Evolutionary conservation across 768 basidiomycete genomes (phyloP).

Genomic region (Lactarius pseudohatsudake): DNA sequence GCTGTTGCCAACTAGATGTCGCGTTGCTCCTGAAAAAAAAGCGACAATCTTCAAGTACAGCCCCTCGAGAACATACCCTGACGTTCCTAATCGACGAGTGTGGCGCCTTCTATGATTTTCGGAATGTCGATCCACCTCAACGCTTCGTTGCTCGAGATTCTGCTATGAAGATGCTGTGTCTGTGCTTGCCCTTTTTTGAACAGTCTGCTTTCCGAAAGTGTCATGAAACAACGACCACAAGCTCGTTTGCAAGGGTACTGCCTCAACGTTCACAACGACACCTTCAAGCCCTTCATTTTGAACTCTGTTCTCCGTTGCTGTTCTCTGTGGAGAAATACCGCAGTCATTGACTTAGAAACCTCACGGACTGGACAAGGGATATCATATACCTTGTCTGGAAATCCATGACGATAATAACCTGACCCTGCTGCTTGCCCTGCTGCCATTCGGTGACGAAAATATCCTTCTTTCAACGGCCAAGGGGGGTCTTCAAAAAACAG

Average conservation of each 20-base stretch:
- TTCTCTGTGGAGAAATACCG: not conserved
- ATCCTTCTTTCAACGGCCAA: not conserved
- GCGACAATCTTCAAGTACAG: conserved; percentile 2
- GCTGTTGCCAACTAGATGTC: not conserved
- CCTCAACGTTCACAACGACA: not conserved
- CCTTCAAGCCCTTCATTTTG: not conserved
- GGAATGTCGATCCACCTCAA: not conserved
- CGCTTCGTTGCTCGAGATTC: not conserved
- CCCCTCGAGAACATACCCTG: not conserved
- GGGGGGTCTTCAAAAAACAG: not conserved
- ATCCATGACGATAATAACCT: not conserved
- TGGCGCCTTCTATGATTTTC: conserved; percentile 1
- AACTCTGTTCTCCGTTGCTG: not conserved
- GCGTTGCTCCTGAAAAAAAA: not conserved
- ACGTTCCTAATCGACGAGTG: not conserved
- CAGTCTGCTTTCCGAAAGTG: conserved; percentile 5
- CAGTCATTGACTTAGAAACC: not conserved
- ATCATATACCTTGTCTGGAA: not conserved
- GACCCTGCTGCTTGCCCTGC: not conserved
- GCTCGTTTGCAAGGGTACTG: conserved; percentile 1
- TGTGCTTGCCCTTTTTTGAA: conserved; percentile 1
- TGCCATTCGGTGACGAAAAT: not conserved
- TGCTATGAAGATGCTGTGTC: not conserved
- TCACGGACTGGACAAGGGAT: not conserved
- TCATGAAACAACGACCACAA: not conserved